Percentiles rank a stretch among this genome's conserved stretches.
These are phyloP conservation scores for Linderniella brevidens DNA, from an alignment of 257 asterid species.

Conservation along the genomic window DNA sequence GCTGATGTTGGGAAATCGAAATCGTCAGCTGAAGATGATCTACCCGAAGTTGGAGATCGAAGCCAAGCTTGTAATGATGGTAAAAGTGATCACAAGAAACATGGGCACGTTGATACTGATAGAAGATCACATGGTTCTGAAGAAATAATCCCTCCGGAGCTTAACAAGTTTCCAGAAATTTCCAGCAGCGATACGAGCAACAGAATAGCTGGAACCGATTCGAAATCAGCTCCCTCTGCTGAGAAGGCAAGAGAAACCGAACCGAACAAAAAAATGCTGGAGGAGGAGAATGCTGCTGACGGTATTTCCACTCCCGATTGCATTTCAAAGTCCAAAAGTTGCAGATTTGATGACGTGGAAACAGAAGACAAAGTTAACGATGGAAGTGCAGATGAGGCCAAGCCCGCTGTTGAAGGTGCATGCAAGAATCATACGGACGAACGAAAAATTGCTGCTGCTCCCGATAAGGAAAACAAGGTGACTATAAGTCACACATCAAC, in stretches of 20 bases:
- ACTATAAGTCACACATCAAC: not conserved
- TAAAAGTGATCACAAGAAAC: conserved; percentile 22
- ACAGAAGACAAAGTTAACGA: conserved; percentile 13
- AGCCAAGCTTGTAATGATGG: conserved; percentile 9
- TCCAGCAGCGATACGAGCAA: conserved; percentile 11
- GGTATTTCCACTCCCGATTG: conserved; percentile 7
- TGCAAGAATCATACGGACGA: conserved; percentile 1
- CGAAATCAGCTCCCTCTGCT: not conserved
- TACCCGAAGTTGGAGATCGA: conserved; percentile 7
- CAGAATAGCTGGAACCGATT: not conserved
- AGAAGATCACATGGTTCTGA: conserved; percentile 4
- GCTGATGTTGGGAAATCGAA: conserved; percentile 21
- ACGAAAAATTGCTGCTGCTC: not conserved
- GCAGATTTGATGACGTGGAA: conserved; percentile 7
- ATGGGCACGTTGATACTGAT: not conserved
- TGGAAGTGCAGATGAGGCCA: conserved; percentile 14
- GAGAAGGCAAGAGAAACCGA: conserved; percentile 18
- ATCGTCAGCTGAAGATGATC: conserved; percentile 11
- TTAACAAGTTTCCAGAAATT: conserved; percentile 7
- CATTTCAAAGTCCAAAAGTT: conserved; percentile 11
- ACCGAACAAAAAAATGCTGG: conserved; percentile 14
- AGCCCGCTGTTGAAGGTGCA: conserved; percentile 10
- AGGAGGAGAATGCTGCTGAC: conserved; percentile 17
- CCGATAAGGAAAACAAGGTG: conserved; percentile 4
- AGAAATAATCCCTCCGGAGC: conserved; percentile 13